Evolutionary conservation across 192 early-diverging fungal species (phyloP).

Genomic region (Backusella mclennaniae): DNA sequence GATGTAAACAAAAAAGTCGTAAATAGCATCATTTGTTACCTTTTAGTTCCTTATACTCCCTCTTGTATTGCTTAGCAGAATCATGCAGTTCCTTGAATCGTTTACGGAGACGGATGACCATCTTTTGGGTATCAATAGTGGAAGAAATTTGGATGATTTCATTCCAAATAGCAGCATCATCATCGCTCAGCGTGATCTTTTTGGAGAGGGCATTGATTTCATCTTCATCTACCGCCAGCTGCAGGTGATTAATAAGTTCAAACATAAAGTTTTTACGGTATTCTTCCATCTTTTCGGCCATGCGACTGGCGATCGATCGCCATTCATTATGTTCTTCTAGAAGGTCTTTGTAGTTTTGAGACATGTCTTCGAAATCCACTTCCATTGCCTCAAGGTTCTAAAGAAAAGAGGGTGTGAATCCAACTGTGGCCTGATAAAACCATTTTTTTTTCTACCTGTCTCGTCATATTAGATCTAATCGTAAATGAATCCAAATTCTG

Average conservation of each 20-base stretch:
- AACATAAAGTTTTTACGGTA: slow-evolving; percentile 18
- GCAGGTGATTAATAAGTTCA: slow-evolving; percentile 28
- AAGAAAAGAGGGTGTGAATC: background rate
- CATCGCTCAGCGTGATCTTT: slow-evolving; percentile 1
- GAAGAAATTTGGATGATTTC: slow-evolving; percentile 17
- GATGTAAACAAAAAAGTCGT: background rate
- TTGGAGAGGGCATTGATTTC: slow-evolving; percentile 15
- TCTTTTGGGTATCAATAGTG: slow-evolving; percentile 20
- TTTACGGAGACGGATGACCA: slow-evolving; percentile 25
- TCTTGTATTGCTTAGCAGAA: slow-evolving; percentile 22
- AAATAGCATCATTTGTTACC: slow-evolving; percentile 20
- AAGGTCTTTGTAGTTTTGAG: slow-evolving; percentile 13
- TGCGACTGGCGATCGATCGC: slow-evolving; percentile 11
- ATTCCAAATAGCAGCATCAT: slow-evolving; percentile 25
- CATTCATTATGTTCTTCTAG: slow-evolving; percentile 13
- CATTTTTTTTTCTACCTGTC: background rate
- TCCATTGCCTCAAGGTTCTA: background rate
- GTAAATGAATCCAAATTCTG: background rate
- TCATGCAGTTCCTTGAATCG: slow-evolving; percentile 31
- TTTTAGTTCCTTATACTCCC: slow-evolving; percentile 32
- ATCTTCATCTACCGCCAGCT: slow-evolving; percentile 27
- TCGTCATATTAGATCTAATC: background rate
- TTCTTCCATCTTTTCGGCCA: slow-evolving; percentile 30
- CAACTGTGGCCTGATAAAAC: too few species aligned
- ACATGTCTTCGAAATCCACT: background rate